Percentiles rank a stretch among this genome's conserved stretches.
phyloP scores from a whole-genome alignment of 192 early-diverging fungal species.

The Coemansia sp. region DNA sequence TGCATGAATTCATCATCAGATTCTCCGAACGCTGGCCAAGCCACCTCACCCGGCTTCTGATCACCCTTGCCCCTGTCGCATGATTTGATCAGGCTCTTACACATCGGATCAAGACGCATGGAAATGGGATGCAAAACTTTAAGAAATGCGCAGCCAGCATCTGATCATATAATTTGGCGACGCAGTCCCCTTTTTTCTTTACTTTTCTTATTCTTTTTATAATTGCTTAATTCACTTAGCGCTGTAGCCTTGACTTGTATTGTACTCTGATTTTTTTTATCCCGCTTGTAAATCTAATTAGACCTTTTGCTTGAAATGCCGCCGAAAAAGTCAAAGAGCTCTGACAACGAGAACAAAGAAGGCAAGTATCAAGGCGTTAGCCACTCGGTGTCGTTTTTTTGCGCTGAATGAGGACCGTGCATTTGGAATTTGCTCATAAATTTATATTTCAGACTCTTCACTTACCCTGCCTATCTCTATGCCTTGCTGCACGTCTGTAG shows the following conservation, averaged over 20 bases:
- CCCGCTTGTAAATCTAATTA: neutral
- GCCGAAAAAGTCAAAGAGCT: conserved; percentile 41
- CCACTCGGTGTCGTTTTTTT: too few relatives aligned
- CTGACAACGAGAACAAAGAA: conserved; percentile 19
- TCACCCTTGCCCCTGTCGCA: neutral
- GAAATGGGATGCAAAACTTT: neutral
- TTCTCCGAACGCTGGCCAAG: neutral
- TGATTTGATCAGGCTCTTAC: conserved; percentile 3
- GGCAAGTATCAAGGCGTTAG: conserved; percentile 12
- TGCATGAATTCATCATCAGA: neutral
- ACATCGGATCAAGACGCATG: neutral
- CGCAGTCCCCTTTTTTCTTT: too few relatives aligned
- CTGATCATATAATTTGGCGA: neutral
- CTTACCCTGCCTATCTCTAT: too few relatives aligned
- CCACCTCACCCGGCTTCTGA: neutral
- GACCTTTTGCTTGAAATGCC: conserved; percentile 22
- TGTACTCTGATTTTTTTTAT: neutral
- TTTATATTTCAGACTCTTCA: too few relatives aligned
- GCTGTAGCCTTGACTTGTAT: neutral
- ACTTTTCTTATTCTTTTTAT: neutral
- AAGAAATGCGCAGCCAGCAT: conserved; percentile 24
- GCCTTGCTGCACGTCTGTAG: conserved; percentile 8
- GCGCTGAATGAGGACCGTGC: too few relatives aligned
- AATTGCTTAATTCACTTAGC: too few relatives aligned
- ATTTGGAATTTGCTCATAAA: neutral